These are phyloP conservation scores for thale cress (Arabidopsis thaliana) DNA, from an alignment of 345 rosid genomes.

Conservation along the genomic window TAIR10.1 NC_003076.8:20065501-20066000, in stretches of 20 bases:
- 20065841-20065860: conserved; percentile 24
- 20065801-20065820: not conserved
- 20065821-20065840: not conserved
- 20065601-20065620: conserved; percentile 83
- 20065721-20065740: conserved; percentile 11
- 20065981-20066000: conserved; percentile 98
- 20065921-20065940: conserved; percentile 87
- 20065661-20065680: conserved; percentile 11
- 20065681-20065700: conserved; percentile 7
- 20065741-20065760: not conserved
- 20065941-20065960: conserved; percentile 98
- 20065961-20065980: conserved; percentile 95
- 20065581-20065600: conserved; percentile 96
- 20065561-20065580: conserved; percentile 93
- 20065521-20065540: conserved; percentile 16
- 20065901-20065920: conserved; percentile 92
- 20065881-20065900: conserved; percentile 47
- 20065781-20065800: conserved; percentile 8
- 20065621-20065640: conserved; percentile 94
- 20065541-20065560: conserved; percentile 38
- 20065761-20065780: not conserved
- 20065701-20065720: conserved; percentile 4
- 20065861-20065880: conserved; percentile 24
- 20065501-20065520: conserved; percentile 39
- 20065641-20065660: conserved; percentile 11